Percentiles rank a stretch among this genome's conserved stretches.
These are phyloP conservation scores for Suillus brevipes DNA, from an alignment of 768 basidiomycete genomes.

Conservation along the genomic window DNA sequence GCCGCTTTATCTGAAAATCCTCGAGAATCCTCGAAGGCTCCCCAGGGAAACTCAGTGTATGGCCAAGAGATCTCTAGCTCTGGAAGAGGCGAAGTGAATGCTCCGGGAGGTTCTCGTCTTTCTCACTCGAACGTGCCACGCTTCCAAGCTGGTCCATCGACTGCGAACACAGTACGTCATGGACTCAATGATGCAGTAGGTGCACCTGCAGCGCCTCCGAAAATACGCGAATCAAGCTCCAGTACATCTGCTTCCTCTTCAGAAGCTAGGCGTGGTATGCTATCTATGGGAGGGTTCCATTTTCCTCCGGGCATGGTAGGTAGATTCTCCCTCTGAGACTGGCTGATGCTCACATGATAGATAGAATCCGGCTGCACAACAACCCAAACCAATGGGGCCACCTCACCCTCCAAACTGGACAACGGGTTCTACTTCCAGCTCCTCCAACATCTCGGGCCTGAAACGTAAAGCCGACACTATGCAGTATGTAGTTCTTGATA, in stretches of 20 bases:
- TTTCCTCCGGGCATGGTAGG: constrained; percentile 48
- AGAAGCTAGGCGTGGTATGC: constrained; percentile 29
- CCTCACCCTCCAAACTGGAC: constrained; percentile 14
- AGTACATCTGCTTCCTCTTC: background rate
- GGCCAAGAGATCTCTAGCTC: background rate
- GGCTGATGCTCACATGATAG: background rate
- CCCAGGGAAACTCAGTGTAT: background rate
- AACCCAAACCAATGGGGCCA: constrained; percentile 8
- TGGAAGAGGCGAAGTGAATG: background rate
- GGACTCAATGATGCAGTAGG: background rate
- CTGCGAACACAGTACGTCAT: background rate
- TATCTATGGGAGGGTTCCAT: constrained; percentile 51
- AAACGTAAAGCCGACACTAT: constrained; percentile 38
- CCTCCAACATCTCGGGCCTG: constrained; percentile 16
- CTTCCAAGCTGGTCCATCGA: background rate
- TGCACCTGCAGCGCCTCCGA: background rate
- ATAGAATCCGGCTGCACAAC: constrained; percentile 17
- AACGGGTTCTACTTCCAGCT: constrained; percentile 8
- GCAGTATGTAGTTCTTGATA: constrained; percentile 29
- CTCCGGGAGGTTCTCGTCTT: background rate
- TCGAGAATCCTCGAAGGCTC: background rate
- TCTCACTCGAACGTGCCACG: background rate
- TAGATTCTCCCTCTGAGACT: constrained; percentile 4
- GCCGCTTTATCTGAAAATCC: background rate
- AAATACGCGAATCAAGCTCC: background rate